A percentile compares a stretch with the other conserved stretches of the same genome.
Conservation (phyloP, 73 alveolate genomes). For the Paramecium sexaurelia region DNA sequence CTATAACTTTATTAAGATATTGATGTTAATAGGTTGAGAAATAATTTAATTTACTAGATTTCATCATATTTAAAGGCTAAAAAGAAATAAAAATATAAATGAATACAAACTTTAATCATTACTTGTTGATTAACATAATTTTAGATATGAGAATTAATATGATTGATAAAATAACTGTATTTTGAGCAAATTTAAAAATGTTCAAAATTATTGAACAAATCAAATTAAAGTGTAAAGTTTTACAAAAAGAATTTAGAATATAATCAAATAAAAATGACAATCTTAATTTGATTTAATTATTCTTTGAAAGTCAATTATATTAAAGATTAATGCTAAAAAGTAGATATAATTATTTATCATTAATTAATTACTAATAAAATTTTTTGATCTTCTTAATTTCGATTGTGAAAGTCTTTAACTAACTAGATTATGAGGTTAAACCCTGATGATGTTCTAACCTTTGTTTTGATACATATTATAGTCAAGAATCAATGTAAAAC, state of each 20-base stretch:
- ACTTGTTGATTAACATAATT: too few relatives aligned
- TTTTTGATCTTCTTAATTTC: not conserved
- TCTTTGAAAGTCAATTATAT: not conserved
- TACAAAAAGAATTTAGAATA: not conserved
- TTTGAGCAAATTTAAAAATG: not conserved
- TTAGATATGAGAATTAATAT: too few relatives aligned
- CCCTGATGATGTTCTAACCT: not conserved
- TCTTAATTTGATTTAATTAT: not conserved
- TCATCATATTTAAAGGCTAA: not conserved
- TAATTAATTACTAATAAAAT: not conserved
- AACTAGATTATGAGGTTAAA: not conserved
- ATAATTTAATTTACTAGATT: not conserved
- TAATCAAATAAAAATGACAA: too few relatives aligned
- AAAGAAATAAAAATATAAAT: not conserved
- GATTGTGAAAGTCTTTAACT: not conserved
- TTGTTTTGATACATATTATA: not conserved
- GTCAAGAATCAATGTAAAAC: not conserved
- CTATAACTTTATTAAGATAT: not conserved
- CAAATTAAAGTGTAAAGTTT: not conserved
- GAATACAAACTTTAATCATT: too few relatives aligned
- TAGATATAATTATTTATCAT: not conserved
- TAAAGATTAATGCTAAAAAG: not conserved
- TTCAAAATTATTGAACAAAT: not conserved
- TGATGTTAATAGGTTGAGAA: not conserved
- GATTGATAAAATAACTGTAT: too few relatives aligned